Base-by-base conservation (phyloP, 2,329 filamentous ascomycete species). In the Fusarium multiceps region DNA sequence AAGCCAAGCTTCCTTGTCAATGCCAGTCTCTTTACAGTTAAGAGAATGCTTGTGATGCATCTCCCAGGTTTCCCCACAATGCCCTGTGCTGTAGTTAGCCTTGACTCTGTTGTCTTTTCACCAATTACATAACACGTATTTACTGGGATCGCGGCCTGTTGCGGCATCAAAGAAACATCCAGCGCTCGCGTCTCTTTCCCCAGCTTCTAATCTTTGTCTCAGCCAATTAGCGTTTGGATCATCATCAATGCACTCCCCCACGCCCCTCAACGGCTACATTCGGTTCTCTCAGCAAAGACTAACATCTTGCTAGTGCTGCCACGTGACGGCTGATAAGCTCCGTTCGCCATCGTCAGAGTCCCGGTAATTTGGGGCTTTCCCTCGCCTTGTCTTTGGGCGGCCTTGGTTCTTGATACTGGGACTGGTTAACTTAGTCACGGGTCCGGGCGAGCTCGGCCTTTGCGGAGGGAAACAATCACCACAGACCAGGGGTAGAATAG, bases 271-370 rank as follows among this genome's bases (percentile, higher is more conserved):
- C 73, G 73, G 73, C 73, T 75, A 75, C 69, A 67, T 69, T 73
- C 73, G 73, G 73, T 72, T 47, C 53, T 57, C 28, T 37, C 34
- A 37, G 34, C 42, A 40, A 25, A 25, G 18, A 42, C 61, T 64
- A 64, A 45, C 42, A 25, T 34, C 42, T 55, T 53, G 28, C 23
- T 54, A 18, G 51, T n/a, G 14, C 11, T 18, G 51, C 62, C 73
- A 75, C 73, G 73, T 75, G 73, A 75, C 66, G 73, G 58, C 49
- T 66, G 73, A 75, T 75, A 75, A 75, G 72, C 70, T 72, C 72
- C 69, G 51, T 65, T 45, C 45, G 56, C 46, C 42, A 61, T 40
- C 41, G 18, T 46, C 28, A 27, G 57, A 55, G 59, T 59, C 59
- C 47, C 53, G 53, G 59, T 50, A 57, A 67, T 41, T 58, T 63